A percentile compares a stretch with the other conserved stretches of the same genome.
Evolutionary conservation across 78 protist genomes (phyloP).

Genomic region (Salpingoeca rosetta): DNA sequence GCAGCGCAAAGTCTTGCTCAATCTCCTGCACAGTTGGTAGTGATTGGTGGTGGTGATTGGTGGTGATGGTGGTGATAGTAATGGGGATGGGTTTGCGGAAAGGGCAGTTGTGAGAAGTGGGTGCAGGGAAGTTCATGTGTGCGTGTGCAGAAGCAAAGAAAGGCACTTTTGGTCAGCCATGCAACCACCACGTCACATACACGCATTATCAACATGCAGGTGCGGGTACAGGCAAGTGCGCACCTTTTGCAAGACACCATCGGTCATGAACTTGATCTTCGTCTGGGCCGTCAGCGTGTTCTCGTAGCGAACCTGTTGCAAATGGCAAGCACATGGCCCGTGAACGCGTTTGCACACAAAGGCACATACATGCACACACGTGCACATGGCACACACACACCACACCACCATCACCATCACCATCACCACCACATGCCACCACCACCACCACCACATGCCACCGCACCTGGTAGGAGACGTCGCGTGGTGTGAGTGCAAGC

Average conservation of each 20-base stretch:
- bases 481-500: constrained; percentile 29
- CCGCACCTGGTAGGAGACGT: constrained; percentile 67
- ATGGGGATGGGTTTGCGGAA: no score
- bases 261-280: constrained; percentile 88
- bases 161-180: no score
- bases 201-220: not conserved
- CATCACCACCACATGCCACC: no score
- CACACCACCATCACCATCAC: no score
- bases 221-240: not conserved
- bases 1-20: constrained; percentile 69
- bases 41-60: constrained; percentile 82
- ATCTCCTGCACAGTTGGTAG: constrained; percentile 67
- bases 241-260: constrained; percentile 52
- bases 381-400: no score
- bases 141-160: not conserved
- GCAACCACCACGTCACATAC: not conserved
- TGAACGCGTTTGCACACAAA: no score
- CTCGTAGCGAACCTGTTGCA: constrained; percentile 84
- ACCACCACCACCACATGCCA: no score
- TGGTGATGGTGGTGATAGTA: no score
- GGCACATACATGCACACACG: no score
- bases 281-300: constrained; percentile 32
- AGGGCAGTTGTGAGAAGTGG: no score
- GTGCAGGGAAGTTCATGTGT: no score
- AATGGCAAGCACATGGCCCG: no score